Conservation (phyloP, 345 rosid species). For the Heritiera littoralis region DNA sequence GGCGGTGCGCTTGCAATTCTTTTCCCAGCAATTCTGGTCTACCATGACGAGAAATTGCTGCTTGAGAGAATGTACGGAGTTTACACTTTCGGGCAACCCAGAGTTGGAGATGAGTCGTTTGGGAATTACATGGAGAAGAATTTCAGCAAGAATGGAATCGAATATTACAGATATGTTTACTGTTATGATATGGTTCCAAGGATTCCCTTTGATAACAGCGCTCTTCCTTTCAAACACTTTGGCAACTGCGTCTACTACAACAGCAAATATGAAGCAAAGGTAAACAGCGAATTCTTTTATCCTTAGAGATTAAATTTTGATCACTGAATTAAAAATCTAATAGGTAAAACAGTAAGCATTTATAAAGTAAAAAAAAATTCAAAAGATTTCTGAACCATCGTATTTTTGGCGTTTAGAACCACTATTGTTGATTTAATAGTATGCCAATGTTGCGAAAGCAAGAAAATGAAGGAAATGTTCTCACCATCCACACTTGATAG, state of each 20-base stretch:
- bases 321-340: too few relatives aligned
- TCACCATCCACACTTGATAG: too few relatives aligned
- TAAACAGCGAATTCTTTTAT: neutral
- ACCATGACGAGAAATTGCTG: constrained; percentile 52
- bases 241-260: constrained; percentile 59
- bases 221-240: constrained; percentile 70
- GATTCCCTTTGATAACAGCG: constrained; percentile 56
- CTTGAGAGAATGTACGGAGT: constrained; percentile 58
- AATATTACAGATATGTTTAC: constrained; percentile 66
- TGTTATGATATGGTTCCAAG: constrained; percentile 68
- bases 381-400: too few relatives aligned
- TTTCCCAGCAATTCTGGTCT: constrained; percentile 50
- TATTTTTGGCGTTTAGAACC: neutral
- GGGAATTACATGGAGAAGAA: constrained; percentile 55
- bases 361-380: too few relatives aligned
- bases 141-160: constrained; percentile 32
- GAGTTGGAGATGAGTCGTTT: constrained; percentile 68
- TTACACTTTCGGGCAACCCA: constrained; percentile 79
- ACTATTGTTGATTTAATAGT: too few relatives aligned
- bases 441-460: too few relatives aligned
- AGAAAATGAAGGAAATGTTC: too few relatives aligned
- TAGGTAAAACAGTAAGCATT: too few relatives aligned
- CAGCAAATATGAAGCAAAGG: constrained; percentile 46
- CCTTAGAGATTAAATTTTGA: too few relatives aligned
- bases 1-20: constrained; percentile 79